Evolutionary conservation across 768 basidiomycete genomes (phyloP), one percentile per base, ranked within the genome.

Genomic region (Pisolithus microcarpus): DNA sequence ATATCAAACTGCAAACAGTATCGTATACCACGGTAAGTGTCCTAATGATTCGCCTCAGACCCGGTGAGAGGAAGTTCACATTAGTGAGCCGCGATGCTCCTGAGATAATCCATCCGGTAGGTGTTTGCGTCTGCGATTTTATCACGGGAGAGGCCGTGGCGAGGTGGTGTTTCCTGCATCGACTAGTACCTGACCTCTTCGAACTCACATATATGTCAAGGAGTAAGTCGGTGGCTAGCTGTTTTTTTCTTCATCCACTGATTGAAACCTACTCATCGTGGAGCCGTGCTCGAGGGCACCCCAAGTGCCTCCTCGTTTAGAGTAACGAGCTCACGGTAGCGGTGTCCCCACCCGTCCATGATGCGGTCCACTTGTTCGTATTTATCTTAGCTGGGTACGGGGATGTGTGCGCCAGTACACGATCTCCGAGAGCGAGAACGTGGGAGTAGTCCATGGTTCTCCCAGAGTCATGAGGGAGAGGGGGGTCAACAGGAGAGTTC

Each of bases 141-240:
- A 42, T 75, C 71, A 18, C 91, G 79, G 60, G 86, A 82, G 65
- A 89, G 70, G 0, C 91, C 87, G 1, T 79, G 73, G 92, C 93
- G 96, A 65, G 91, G 93, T 13, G 91, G 91, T 59, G 91, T 90
- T 52, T 94, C 91, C 89, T 94, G 15, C 31, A 36, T 31, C 30
- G 30, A 18, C 18, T 38, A 26, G 47, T 89, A 97, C 7, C 93
- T 76, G 61, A 94, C 95, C 69, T 97, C 93, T 61, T 97, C 93
- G 60, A 96, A 93, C 66, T 96, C n/a, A n/a, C 91, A 59, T 96
- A 94, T 75, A 97, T 78, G 60, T 96, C 92, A 60, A 89, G 90
- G 19, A 57, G 24, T 0, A 4, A 23, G 23, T 48, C 15, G 23
- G 44, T 57, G 43, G 49, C 43, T 49, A 48, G 7, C 21, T 21